phyloP scores from a whole-genome alignment of 495 filamentous ascomycete genomes.

The Penicillium bialowiezense region DNA sequence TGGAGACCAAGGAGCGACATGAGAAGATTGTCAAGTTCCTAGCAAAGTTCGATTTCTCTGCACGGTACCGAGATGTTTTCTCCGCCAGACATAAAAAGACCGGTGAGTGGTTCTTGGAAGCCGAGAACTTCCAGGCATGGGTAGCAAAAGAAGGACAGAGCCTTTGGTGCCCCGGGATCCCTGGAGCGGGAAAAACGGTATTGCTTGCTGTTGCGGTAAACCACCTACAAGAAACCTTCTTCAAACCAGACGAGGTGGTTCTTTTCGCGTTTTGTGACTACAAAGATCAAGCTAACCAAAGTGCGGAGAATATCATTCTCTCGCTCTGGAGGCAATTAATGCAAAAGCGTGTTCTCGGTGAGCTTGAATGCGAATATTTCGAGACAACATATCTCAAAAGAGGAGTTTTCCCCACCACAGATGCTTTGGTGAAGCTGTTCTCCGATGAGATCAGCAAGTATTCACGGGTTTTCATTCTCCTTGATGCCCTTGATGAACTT shows the following conservation, averaged over 20 bases:
- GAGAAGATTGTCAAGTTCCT: neutral
- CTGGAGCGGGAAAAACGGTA: slow-evolving; percentile 1
- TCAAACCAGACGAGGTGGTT: neutral
- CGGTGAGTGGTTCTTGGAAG: slow-evolving; percentile 1
- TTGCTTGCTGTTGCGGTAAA: slow-evolving; percentile 1
- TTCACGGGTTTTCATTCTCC: neutral
- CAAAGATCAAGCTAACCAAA: neutral
- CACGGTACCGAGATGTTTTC: neutral
- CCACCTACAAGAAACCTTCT: neutral
- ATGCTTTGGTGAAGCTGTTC: neutral
- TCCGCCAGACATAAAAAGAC: neutral
- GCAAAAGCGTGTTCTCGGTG: neutral
- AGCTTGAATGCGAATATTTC: neutral
- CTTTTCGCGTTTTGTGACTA: slow-evolving; percentile 3
- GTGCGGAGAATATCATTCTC: neutral
- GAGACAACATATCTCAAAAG: slow-evolving; percentile 1
- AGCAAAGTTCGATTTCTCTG: slow-evolving; percentile 4
- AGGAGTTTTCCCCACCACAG: neutral
- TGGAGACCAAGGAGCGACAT: neutral
- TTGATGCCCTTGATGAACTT: slow-evolving; percentile 3
- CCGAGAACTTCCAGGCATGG: neutral
- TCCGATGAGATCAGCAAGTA: neutral
- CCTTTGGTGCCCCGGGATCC: slow-evolving; percentile 4
- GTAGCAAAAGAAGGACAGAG: neutral
- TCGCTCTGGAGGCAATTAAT: slow-evolving; percentile 3